A percentile compares a stretch with the other conserved stretches of the same genome.
These are phyloP conservation scores for Phaeodactylum tricornutum DNA, from an alignment of 108 stramenopile species.

Conservation along the genomic window DNA sequence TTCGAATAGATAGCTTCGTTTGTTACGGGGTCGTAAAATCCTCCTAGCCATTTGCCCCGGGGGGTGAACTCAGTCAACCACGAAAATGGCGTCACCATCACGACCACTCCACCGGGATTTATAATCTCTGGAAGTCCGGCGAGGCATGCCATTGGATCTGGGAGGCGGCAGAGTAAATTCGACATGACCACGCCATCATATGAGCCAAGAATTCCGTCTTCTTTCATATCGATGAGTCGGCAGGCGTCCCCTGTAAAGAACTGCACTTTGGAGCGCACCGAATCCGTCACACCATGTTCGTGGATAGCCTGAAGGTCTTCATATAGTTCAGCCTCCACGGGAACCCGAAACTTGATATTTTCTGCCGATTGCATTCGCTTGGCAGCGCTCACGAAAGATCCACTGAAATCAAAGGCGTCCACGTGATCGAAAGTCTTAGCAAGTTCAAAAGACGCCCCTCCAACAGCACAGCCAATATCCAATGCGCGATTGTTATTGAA, in stretches of 20 bases:
- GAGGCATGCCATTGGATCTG: slow-evolving; percentile 79
- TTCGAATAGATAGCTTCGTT: slow-evolving; percentile 57
- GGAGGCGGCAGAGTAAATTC: slow-evolving; percentile 85
- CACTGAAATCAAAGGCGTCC: slow-evolving; percentile 84
- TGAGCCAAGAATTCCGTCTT: slow-evolving; percentile 33
- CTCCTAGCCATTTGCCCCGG: slow-evolving; percentile 73
- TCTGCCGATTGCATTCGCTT: slow-evolving; percentile 58
- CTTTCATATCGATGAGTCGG: slow-evolving; percentile 34
- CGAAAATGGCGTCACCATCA: slow-evolving; percentile 83
- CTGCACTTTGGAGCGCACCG: slow-evolving; percentile 42
- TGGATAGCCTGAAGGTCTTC: slow-evolving; percentile 51
- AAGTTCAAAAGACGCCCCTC: slow-evolving; percentile 82
- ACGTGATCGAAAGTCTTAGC: slow-evolving; percentile 79
- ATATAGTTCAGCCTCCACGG: slow-evolving; percentile 71
- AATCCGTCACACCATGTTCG: slow-evolving; percentile 41
- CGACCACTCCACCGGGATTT: slow-evolving; percentile 82
- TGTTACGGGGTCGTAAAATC: slow-evolving; percentile 59
- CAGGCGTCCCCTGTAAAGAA: slow-evolving; percentile 91
- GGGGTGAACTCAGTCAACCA: slow-evolving; percentile 92
- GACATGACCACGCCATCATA: slow-evolving; percentile 90
- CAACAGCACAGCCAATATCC: slow-evolving; percentile 90
- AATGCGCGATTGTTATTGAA: slow-evolving; percentile 43
- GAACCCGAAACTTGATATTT: slow-evolving; percentile 50
- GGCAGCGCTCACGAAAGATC: slow-evolving; percentile 73
- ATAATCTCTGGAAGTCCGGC: slow-evolving; percentile 59